These are phyloP conservation scores for Solanum chiquidenum DNA, from an alignment of 257 asterid genomes.

Conservation along the genomic window DNA sequence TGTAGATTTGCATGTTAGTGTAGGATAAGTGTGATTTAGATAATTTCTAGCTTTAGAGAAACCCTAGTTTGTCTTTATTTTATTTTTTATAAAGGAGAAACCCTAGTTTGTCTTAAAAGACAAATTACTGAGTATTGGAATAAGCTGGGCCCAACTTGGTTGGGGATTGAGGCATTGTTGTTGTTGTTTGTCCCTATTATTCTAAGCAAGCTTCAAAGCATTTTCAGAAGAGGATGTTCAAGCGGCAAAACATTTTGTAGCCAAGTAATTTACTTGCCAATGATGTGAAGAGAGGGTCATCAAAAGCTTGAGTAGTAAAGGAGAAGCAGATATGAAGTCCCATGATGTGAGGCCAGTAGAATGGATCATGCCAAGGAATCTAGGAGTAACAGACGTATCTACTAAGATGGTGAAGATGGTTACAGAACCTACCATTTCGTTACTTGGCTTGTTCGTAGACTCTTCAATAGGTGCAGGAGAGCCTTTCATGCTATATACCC, in stretches of 20 bases:
- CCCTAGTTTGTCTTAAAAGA: background rate
- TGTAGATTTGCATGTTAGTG: background rate
- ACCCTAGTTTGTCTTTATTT: background rate
- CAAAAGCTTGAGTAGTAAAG: background rate
- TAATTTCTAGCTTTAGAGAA: background rate
- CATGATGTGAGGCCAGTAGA: background rate
- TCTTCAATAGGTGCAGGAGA: constrained; percentile 30
- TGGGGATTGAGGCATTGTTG: background rate
- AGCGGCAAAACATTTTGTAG: background rate
- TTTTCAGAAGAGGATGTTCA: background rate
- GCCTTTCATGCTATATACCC: constrained; percentile 50
- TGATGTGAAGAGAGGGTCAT: background rate
- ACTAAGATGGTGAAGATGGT: background rate
- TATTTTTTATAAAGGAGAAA: background rate
- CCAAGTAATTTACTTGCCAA: background rate
- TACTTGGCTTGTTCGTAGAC: constrained; percentile 25
- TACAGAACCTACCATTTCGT: constrained; percentile 35
- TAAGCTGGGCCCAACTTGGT: background rate
- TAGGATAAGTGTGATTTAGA: background rate
- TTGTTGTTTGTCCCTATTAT: background rate
- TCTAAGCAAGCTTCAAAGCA: background rate
- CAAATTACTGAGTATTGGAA: background rate
- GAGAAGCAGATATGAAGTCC: background rate
- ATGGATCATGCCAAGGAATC: background rate
- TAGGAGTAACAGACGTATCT: background rate